These are phyloP conservation scores for Colletotrichum orbiculare DNA, from an alignment of 2,329 filamentous ascomycete species.

Conservation along the genomic window DNA sequence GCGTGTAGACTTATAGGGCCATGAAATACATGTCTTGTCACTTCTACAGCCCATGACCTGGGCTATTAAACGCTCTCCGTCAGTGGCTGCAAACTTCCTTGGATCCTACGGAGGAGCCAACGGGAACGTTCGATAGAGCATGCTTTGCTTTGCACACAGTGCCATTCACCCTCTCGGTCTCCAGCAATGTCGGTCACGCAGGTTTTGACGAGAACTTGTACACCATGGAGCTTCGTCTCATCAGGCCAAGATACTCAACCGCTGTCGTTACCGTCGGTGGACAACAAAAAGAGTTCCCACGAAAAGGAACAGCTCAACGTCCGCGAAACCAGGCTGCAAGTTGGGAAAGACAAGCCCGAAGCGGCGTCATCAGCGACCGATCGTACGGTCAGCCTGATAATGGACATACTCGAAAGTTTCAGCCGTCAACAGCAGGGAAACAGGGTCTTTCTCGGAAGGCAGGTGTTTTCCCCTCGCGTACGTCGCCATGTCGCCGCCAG, in stretches of 20 bases:
- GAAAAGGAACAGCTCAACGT: background rate
- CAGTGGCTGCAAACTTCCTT: too few species aligned
- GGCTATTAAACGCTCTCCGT: too few species aligned
- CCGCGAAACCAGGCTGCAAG: background rate
- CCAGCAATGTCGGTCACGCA: background rate
- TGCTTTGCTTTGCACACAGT: too few species aligned
- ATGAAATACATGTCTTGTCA: too few species aligned
- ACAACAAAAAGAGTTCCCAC: background rate
- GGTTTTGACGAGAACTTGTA: background rate
- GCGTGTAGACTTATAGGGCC: too few species aligned
- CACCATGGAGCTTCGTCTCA: background rate
- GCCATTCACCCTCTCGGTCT: background rate
- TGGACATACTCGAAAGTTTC: conserved; percentile 22
- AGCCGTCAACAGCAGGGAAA: conserved; percentile 27
- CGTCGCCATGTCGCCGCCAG: conserved; percentile 22
- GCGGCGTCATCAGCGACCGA: background rate
- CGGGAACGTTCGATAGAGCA: too few species aligned
- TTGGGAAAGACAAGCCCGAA: background rate
- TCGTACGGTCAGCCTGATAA: conserved; percentile 7
- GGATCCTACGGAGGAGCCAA: too few species aligned
- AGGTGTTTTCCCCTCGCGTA: conserved; percentile 10
- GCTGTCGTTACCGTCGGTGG: background rate
- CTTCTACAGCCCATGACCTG: too few species aligned
- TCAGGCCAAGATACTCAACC: background rate
- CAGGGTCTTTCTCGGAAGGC: conserved; percentile 11